Evolutionary conservation across 2,329 filamentous ascomycete species (phyloP).

Genomic region (Beauveria brongniartii): DNA sequence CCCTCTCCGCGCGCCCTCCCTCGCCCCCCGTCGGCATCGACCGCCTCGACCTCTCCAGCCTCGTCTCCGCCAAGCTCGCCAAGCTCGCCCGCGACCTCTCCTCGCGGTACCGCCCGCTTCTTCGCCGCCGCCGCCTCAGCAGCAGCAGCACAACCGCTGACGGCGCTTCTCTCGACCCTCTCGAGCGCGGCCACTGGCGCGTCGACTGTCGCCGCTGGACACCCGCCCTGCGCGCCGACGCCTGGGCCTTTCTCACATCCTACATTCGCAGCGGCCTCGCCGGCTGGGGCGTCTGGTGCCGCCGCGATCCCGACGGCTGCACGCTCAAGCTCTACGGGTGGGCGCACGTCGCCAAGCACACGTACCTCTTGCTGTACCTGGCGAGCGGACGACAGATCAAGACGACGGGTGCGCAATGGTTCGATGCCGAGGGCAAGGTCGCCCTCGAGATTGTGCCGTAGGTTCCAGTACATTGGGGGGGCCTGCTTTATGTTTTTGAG

Average conservation of each 20-base stretch:
- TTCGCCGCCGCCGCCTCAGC: slow-evolving; percentile 14
- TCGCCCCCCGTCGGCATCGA: slow-evolving; percentile 41
- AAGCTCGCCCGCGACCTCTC: slow-evolving; percentile 40
- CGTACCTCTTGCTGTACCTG: slow-evolving; percentile 68
- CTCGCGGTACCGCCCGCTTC: slow-evolving; percentile 43
- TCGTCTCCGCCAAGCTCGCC: slow-evolving; percentile 52
- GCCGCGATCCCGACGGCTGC: slow-evolving; percentile 31
- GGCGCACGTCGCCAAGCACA: slow-evolving; percentile 63
- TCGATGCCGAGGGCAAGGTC: slow-evolving; percentile 53
- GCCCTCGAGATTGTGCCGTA: slow-evolving; percentile 29
- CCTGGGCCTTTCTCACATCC: slow-evolving; percentile 56
- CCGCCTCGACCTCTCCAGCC: slow-evolving; percentile 36
- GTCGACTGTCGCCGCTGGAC: slow-evolving; percentile 52
- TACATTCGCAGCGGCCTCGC: slow-evolving; percentile 50
- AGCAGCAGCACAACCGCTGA: background rate
- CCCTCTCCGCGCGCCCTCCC: slow-evolving; percentile 44
- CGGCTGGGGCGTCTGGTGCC: slow-evolving; percentile 61
- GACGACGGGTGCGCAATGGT: slow-evolving; percentile 53
- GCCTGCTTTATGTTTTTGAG: background rate
- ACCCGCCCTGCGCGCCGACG: slow-evolving; percentile 34
- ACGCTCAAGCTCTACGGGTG: slow-evolving; percentile 65
- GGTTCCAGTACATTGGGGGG: too few species aligned
- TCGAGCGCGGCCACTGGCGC: slow-evolving; percentile 75
- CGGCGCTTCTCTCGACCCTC: slow-evolving; percentile 28
- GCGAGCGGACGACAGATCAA: slow-evolving; percentile 58